Base-by-base conservation (phyloP, 2,329 filamentous ascomycete genomes). In the Aspergillus sergii region DNA sequence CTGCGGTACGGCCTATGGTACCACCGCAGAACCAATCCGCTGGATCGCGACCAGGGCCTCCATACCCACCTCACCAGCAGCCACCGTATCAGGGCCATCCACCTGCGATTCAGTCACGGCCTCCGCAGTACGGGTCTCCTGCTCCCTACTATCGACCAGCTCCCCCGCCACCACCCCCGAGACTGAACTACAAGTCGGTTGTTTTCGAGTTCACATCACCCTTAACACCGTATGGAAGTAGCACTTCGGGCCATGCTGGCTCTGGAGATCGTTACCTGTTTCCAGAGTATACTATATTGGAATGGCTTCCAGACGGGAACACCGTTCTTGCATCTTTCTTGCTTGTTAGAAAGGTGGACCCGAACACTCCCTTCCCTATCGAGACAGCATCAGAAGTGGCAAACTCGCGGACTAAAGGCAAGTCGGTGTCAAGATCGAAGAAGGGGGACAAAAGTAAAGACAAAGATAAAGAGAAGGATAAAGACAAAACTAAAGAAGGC, bases 181-280 rank as follows among this genome's bases (percentile, higher is more conserved):
- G 78, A 60, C 65, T 77, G 4, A 75, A 78, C 59, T 80, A 81
- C 66, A 83, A 80, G 65, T 76, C 81, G 3, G 77, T 84, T 7
- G 79, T 83, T 11, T 79, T 84, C 53, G 82, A 84, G 64, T 82
- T 83, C 43, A 77, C 78, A 12, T 78, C 79, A 11, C 74, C 78
- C 0, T 68, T 80, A 60, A 77, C 78, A 4, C 78, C 78, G 2
- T 79, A 79, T 43, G 78, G 77, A 68, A 79, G 75, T 62, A 77
- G 75, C 43, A 76, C 77, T 1, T 78, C 79, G 0, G 74, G 74
- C 4, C 78, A 80, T 64, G 75, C 77, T 36, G 77, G 76, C 11
- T 80, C 77, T 8, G 79, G 80, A 12, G 82, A 84, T 67, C 78
- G 82, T 23, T 84, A 81, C 68, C 68, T 83, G 1, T 82, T 84